A percentile compares a stretch with the other conserved stretches of the same genome.
These are phyloP conservation scores for Passalora sequoiae DNA, from an alignment of 2,329 filamentous ascomycete species.

Conservation along the genomic window DNA sequence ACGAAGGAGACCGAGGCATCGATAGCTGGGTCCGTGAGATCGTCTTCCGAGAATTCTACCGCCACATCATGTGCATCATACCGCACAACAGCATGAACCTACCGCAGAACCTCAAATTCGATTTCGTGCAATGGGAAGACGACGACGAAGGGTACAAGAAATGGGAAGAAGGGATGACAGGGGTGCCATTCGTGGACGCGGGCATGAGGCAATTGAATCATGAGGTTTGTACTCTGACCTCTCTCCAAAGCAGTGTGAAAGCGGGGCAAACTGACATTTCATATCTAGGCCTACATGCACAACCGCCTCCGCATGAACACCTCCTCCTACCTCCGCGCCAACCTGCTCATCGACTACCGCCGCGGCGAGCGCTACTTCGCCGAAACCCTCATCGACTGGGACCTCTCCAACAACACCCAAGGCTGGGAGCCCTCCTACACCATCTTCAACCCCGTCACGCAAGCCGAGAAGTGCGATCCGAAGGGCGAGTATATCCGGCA, in stretches of 20 bases:
- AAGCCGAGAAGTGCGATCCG: constrained; percentile 81
- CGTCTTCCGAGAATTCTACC: constrained; percentile 49
- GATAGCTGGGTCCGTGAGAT: constrained; percentile 49
- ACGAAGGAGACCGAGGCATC: constrained; percentile 32
- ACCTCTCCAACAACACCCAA: constrained; percentile 49
- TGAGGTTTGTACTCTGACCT: too few species aligned
- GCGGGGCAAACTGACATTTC: too few species aligned
- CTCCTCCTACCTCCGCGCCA: constrained; percentile 44
- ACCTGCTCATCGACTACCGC: constrained; percentile 48
- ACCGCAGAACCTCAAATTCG: constrained; percentile 49
- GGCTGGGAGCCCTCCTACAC: constrained; percentile 51
- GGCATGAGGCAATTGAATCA: constrained; percentile 48
- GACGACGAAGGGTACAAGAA: constrained; percentile 48
- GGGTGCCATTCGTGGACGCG: constrained; percentile 48
- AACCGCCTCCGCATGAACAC: constrained; percentile 50
- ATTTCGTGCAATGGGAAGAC: constrained; percentile 48
- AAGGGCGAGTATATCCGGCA: constrained; percentile 74
- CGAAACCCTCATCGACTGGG: constrained; percentile 46
- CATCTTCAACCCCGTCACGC: constrained; percentile 59
- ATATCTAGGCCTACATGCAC: constrained; percentile 47
- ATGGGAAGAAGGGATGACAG: constrained; percentile 45
- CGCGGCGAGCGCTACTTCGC: constrained; percentile 49
- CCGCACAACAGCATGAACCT: constrained; percentile 49
- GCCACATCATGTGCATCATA: constrained; percentile 44
- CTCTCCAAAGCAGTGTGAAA: too few species aligned